phyloP scores from a whole-genome alignment of 164 flowering plant species.

The Cinnamomum micranthum region DNA sequence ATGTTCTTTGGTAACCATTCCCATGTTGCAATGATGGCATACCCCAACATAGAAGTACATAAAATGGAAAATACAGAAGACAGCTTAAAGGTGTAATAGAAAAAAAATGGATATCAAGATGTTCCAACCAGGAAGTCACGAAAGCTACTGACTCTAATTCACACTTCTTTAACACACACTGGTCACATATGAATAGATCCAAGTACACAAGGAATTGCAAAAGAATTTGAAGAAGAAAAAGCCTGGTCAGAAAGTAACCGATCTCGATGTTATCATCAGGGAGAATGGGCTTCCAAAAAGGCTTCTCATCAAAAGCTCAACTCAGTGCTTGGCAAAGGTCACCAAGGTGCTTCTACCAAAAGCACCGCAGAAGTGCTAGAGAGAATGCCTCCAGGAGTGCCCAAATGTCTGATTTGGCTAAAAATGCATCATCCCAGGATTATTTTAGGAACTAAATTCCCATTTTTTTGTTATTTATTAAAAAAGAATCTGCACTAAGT shows the following conservation, averaged over 20 bases:
- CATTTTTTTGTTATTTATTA: too few relatives aligned
- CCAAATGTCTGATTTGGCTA: slow-evolving; percentile 29
- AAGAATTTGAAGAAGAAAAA: background rate
- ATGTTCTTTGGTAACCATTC: background rate
- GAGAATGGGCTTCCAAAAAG: slow-evolving; percentile 10
- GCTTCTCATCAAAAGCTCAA: slow-evolving; percentile 16
- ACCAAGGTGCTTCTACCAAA: slow-evolving; percentile 10
- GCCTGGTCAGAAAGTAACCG: slow-evolving; percentile 21
- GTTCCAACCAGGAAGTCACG: background rate
- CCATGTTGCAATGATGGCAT: background rate
- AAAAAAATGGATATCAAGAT: background rate
- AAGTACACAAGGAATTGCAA: background rate
- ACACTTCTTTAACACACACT: background rate
- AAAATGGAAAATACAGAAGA: background rate
- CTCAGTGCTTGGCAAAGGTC: slow-evolving; percentile 14
- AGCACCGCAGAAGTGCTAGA: background rate
- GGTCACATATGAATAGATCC: background rate
- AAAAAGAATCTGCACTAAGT: background rate
- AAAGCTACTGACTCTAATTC: background rate
- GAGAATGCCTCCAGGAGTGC: slow-evolving; percentile 23
- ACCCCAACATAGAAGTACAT: background rate
- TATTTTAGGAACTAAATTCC: too few relatives aligned
- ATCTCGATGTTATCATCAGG: slow-evolving; percentile 24
- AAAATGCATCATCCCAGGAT: slow-evolving; percentile 22
- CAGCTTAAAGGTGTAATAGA: background rate